phyloP scores from a whole-genome alignment of 257 asterid genomes.

The Solanum phureja region DNA sequence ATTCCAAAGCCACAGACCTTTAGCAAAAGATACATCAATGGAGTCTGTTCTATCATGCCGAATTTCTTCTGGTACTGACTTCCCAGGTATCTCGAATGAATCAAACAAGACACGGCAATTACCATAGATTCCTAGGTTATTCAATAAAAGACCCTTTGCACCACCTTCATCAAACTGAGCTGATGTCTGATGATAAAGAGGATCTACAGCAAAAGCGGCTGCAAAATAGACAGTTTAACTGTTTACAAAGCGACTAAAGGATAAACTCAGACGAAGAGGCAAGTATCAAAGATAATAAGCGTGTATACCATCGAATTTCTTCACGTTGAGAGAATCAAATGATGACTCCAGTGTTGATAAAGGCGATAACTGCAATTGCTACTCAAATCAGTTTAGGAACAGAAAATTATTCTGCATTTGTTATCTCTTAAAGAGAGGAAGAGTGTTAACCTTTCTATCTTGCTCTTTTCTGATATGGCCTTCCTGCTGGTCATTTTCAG shows the following conservation, averaged over 20 bases:
- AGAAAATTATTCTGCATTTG: background rate
- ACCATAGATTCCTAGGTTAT: constrained; percentile 89
- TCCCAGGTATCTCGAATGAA: constrained; percentile 91
- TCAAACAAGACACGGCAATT: constrained; percentile 88
- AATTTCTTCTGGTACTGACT: constrained; percentile 24
- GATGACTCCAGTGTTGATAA: constrained; percentile 86
- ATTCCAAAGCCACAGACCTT: constrained; percentile 39
- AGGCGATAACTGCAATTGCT: constrained; percentile 72
- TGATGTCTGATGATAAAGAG: constrained; percentile 96
- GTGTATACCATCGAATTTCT: constrained; percentile 82
- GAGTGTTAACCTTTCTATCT: constrained; percentile 55
- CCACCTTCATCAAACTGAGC: constrained; percentile 99
- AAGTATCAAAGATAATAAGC: background rate
- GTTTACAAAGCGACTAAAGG: background rate
- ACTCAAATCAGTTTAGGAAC: constrained; percentile 11
- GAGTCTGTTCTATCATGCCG: constrained; percentile 30
- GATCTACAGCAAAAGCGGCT: constrained; percentile 92
- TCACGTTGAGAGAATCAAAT: constrained; percentile 66
- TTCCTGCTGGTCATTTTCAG: constrained; percentile 33
- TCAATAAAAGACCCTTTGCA: constrained; percentile 84
- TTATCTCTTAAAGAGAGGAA: constrained; percentile 1
- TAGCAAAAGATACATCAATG: constrained; percentile 71
- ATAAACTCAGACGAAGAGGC: background rate
- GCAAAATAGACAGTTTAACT: background rate
- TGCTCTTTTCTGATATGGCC: constrained; percentile 41